Percentiles rank a stretch among this genome's conserved stretches.
phyloP scores from a whole-genome alignment of 2,329 filamentous ascomycete genomes.

The Xylaria sp. region DNA sequence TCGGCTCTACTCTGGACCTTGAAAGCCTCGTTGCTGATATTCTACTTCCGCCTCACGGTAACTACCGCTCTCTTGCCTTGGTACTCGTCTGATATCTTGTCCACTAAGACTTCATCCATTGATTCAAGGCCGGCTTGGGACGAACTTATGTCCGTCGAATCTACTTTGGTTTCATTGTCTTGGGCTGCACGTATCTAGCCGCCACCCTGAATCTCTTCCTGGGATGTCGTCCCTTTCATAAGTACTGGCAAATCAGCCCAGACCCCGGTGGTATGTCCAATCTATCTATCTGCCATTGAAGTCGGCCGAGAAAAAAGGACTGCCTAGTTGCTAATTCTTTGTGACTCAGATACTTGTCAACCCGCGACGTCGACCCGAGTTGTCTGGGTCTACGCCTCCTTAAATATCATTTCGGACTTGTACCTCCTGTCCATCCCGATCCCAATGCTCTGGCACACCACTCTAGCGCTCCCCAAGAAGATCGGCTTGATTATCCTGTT shows the following conservation, averaged over 20 bases:
- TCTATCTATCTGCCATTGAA: background rate
- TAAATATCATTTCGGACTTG: constrained; percentile 52
- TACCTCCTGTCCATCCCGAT: constrained; percentile 55
- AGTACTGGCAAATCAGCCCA: constrained; percentile 51
- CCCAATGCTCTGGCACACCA: constrained; percentile 43
- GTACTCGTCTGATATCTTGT: background rate
- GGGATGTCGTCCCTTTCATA: constrained; percentile 42
- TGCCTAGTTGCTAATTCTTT: background rate
- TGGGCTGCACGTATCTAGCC: constrained; percentile 41
- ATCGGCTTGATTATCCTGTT: constrained; percentile 33
- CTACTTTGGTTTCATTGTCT: constrained; percentile 41
- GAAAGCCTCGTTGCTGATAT: constrained; percentile 48
- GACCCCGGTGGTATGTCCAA: constrained; percentile 43
- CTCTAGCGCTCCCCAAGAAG: constrained; percentile 34
- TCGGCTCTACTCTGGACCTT: constrained; percentile 46
- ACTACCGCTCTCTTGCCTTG: background rate
- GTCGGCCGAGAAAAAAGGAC: background rate
- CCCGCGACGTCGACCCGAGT: constrained; percentile 42
- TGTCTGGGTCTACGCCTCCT: constrained; percentile 42
- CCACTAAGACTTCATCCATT: background rate
- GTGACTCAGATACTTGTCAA: constrained; percentile 38
- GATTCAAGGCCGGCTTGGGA: constrained; percentile 34
- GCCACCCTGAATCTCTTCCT: constrained; percentile 42
- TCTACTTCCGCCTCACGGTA: constrained; percentile 47
- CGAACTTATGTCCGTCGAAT: constrained; percentile 38